Evolutionary conservation across 805 yeast genomes (phyloP), one percentile per base, ranked within the genome.

Genomic region (Yamadazyma nakazawae): DNA sequence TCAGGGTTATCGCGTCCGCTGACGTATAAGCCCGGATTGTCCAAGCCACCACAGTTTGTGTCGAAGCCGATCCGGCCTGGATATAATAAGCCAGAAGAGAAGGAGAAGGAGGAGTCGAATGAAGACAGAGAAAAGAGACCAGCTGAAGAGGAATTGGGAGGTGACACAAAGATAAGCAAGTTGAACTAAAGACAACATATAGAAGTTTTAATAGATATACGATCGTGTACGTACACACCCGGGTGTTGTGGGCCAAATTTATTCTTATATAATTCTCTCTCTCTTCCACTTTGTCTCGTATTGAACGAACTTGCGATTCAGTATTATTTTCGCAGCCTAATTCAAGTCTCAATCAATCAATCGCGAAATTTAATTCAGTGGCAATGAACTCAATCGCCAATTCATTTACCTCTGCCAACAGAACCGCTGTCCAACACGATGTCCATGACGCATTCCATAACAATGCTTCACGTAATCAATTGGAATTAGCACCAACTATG

Each of bases 401-500:
- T 46, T 66, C 66, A 53, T 72, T 55, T 57, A 61, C 72, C 9
- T 63, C 66, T 47, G 54, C 64, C 42, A 60, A 64, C 47, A 55
- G 57, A 35, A 61, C 58, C 48, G 50, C 52, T 26, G 59, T 62
- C 34, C 56, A 57, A 42, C 50, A 50, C 31, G 74, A 72, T 42
- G 54, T 66, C 44, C 55, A 60, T 39, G 54, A 58, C 24, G 66
- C 66, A n/a, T 41, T 36, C 37, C 24, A 18, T 9, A 19, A 17
- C 30, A 5, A 40, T 12, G 19, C 46, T 11, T 28, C 34, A 18
- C 35, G 14, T 6, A 53, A 48, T 10, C 58, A 57, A 35, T 57
- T 71, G 48, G 63, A 65, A 36, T 61, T 79, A 54, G 78, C 82
- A 3, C 95, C 96, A 25, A 63, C 79, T 16, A 74, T 89, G 50